Evolutionary conservation across 768 basidiomycete genomes (phyloP), one percentile per base, ranked within the genome.

Genomic region (Trametes maxima): DNA sequence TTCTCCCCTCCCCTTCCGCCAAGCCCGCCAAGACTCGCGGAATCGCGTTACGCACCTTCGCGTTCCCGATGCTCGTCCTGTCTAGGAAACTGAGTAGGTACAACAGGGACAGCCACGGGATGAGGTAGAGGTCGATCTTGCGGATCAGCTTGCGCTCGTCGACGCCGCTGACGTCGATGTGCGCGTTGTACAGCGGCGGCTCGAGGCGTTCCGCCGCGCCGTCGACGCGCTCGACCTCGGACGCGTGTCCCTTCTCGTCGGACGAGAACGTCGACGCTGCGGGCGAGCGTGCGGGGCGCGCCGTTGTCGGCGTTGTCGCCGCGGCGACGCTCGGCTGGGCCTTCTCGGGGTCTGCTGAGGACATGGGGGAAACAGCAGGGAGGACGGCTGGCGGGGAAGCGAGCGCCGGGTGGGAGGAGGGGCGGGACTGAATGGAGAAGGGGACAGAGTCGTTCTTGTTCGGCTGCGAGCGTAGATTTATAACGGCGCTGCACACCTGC

Each of bases 71-170:
- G 57, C 80, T 82, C 62, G 82, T 82, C 28, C 85, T 77, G 63
- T 85, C 83, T 55, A 86, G 73, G 78, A 91, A 92, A 65, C 86
- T 87, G 40, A 93, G 77, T 39, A 92, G 77, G 73, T 92, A 92
- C 66, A 94, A 73, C 54, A 94, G 80, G 5, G 89, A 86, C 42
- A 89, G 69, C 89, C 88, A 90, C 11, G 87, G 85, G 39, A 88
- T 79, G 63, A 88, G 79, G n/a, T 80, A 80, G 59, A 78, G 65
- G 72, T 89, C 88, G 48, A 91, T 80, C 74, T 89, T 92, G 67
- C 89, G 77, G 62, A 92, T 69, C 62, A 92, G 70, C 69, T 84
- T 86, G 57, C 81, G 81, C 72, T 90, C 90, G 69, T 92, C 83
- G 49, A 92, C 75, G 11, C 75, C 78, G 60, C 83, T 85, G 25